These are phyloP conservation scores for Emiliania huxleyi DNA, from an alignment of 78 protist species.

Conservation along the genomic window DNA sequence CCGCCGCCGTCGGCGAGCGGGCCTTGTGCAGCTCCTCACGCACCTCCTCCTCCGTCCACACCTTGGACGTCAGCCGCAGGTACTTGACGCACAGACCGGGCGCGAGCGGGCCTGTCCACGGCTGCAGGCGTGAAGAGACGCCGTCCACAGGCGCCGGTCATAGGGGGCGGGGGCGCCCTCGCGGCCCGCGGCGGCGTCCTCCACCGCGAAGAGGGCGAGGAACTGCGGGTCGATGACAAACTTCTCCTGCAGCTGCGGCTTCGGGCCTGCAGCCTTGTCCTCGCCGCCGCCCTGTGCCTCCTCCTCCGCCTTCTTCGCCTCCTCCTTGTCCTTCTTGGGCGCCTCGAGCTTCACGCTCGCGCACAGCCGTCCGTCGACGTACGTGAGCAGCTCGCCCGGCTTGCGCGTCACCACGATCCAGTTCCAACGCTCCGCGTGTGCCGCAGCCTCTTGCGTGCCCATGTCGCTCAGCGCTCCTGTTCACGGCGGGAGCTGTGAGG, in stretches of 20 bases:
- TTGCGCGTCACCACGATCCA: slow-evolving; percentile 32
- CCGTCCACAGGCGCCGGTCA: no score
- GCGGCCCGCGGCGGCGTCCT: background rate
- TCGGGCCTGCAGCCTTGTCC: background rate
- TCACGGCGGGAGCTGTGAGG: no score
- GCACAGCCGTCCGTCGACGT: slow-evolving; percentile 21
- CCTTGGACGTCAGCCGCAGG: background rate
- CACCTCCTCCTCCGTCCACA: background rate
- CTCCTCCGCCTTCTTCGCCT: no score
- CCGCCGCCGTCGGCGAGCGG: background rate
- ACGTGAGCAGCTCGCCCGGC: background rate
- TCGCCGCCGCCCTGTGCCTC: background rate
- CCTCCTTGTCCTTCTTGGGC: no score
- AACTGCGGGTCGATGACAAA: background rate
- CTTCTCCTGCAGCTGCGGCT: background rate
- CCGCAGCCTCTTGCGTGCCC: background rate
- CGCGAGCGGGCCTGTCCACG: no score
- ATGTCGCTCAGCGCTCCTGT: background rate
- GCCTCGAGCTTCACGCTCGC: background rate
- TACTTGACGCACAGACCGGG: background rate
- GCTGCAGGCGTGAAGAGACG: no score
- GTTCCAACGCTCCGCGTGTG: background rate
- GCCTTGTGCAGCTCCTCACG: background rate
- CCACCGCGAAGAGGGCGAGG: background rate
- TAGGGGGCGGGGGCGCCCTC: no score